Evolutionary conservation across 2,329 filamentous ascomycete species (phyloP).

Genomic region (Penicillium crustosum): DNA sequence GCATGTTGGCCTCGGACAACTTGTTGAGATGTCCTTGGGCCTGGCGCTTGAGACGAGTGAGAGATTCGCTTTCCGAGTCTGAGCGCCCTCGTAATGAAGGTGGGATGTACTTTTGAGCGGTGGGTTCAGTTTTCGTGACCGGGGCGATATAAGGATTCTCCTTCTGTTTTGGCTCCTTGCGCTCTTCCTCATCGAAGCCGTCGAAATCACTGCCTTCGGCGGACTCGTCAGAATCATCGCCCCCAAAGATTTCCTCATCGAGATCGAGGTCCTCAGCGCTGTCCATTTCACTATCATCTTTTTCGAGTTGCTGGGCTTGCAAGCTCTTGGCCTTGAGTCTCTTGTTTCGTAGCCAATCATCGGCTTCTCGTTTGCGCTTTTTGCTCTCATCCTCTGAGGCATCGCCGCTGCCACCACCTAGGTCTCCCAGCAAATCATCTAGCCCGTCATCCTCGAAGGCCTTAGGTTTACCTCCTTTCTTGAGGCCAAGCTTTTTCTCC

Average conservation of each 20-base stretch:
- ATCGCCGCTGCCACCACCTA: constrained; percentile 58
- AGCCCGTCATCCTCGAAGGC: constrained; percentile 80
- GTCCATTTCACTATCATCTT: constrained; percentile 18
- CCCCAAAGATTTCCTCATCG: constrained; percentile 28
- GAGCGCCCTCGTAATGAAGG: constrained; percentile 72
- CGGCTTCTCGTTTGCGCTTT: constrained; percentile 62
- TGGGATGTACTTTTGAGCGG: constrained; percentile 75
- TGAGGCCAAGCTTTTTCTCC: constrained; percentile 84
- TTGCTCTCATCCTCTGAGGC: constrained; percentile 51
- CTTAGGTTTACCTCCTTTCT: constrained; percentile 70
- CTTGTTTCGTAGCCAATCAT: constrained; percentile 61
- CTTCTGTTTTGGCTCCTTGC: constrained; percentile 48
- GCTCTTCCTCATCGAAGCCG: constrained; percentile 42
- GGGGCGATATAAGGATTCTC: constrained; percentile 93
- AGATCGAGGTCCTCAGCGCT: constrained; percentile 10
- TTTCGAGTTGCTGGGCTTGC: constrained; percentile 16
- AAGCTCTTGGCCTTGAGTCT: constrained; percentile 52
- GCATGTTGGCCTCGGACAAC: constrained; percentile 83
- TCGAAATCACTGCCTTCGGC: constrained; percentile 42
- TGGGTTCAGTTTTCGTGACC: constrained; percentile 43
- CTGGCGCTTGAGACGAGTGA: constrained; percentile 71
- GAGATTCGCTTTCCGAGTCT: constrained; percentile 64
- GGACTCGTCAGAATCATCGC: constrained; percentile 28
- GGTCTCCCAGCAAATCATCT: constrained; percentile 70
- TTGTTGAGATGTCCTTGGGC: constrained; percentile 88